These are phyloP conservation scores for Epichloe hybrida DNA, from an alignment of 2,329 filamentous ascomycete species.

Conservation along the genomic window DNA sequence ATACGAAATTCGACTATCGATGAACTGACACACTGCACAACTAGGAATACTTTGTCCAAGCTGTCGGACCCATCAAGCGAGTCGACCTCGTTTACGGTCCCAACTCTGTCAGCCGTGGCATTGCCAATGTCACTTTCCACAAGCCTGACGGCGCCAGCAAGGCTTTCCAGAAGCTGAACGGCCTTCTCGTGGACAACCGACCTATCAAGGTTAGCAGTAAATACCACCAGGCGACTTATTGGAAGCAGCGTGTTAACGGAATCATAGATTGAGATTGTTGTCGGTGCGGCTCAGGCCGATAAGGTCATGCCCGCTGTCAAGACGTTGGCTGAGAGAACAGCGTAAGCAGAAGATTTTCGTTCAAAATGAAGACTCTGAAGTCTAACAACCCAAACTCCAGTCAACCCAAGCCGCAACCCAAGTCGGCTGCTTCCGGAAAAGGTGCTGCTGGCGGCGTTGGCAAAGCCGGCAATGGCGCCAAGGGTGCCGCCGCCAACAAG, in stretches of 20 bases:
- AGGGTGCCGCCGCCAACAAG: constrained; percentile 36
- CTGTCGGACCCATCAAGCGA: constrained; percentile 80
- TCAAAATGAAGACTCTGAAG: background rate
- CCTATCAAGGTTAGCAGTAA: constrained; percentile 61
- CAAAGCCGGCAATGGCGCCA: constrained; percentile 26
- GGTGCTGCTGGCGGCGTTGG: constrained; percentile 16
- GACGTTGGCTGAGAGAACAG: constrained; percentile 71
- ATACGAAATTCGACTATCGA: constrained; percentile 17
- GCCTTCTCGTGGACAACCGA: constrained; percentile 75
- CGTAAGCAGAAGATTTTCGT: constrained; percentile 27
- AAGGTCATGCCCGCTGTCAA: constrained; percentile 51
- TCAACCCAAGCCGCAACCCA: constrained; percentile 43
- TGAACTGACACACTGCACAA: constrained; percentile 54
- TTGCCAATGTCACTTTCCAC: constrained; percentile 77
- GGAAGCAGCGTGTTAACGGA: constrained; percentile 11
- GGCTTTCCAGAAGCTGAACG: constrained; percentile 74
- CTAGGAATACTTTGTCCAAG: constrained; percentile 93
- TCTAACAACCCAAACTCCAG: constrained; percentile 10
- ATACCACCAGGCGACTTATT: background rate
- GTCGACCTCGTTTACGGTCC: constrained; percentile 88
- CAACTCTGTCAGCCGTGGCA: constrained; percentile 80
- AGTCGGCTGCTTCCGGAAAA: constrained; percentile 68
- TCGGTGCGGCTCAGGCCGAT: constrained; percentile 61
- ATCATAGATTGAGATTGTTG: constrained; percentile 72
- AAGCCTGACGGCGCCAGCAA: constrained; percentile 71